These are phyloP conservation scores for Coffea humblotiana DNA, from an alignment of 305 asterid genomes.

Conservation along the genomic window DNA sequence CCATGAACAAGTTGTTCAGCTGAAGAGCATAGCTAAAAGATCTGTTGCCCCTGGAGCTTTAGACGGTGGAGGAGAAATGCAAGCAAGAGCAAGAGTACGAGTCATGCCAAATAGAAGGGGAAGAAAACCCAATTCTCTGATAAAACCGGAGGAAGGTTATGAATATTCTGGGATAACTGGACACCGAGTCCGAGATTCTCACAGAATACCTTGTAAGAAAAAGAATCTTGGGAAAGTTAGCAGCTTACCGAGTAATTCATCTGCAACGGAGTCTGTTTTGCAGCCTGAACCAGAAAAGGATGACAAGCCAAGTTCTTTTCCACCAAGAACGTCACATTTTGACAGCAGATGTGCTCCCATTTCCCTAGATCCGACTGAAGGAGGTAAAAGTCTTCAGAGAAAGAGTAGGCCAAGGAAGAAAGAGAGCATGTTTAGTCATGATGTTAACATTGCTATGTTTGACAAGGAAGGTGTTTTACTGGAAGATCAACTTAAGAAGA, in stretches of 20 bases:
- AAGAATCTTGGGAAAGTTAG: slow-evolving; percentile 22
- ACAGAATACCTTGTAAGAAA: slow-evolving; percentile 32
- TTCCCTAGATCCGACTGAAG: slow-evolving; percentile 9
- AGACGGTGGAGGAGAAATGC: slow-evolving; percentile 20
- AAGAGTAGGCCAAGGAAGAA: slow-evolving; percentile 42
- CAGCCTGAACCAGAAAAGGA: neutral
- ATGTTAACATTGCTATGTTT: neutral
- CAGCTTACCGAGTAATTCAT: slow-evolving; percentile 16
- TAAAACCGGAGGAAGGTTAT: slow-evolving; percentile 33
- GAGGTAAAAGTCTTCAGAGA: slow-evolving; percentile 30
- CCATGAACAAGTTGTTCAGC: slow-evolving; percentile 12
- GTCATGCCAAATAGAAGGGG: slow-evolving; percentile 37
- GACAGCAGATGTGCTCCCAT: slow-evolving; percentile 14
- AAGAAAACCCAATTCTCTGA: slow-evolving; percentile 35
- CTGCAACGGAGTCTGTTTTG: slow-evolving; percentile 18
- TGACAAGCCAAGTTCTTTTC: neutral
- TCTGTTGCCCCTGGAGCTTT: slow-evolving; percentile 8
- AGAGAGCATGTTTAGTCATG: neutral
- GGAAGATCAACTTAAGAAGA: slow-evolving; percentile 27
- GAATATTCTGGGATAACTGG: slow-evolving; percentile 24
- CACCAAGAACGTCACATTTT: slow-evolving; percentile 6
- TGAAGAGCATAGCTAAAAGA: slow-evolving; percentile 7
- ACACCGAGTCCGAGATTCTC: slow-evolving; percentile 25
- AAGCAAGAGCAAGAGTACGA: slow-evolving; percentile 26
- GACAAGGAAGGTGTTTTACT: slow-evolving; percentile 19